phyloP scores from a whole-genome alignment of 495 filamentous ascomycete species.

The Amphirosellinia nigrospora region DNA sequence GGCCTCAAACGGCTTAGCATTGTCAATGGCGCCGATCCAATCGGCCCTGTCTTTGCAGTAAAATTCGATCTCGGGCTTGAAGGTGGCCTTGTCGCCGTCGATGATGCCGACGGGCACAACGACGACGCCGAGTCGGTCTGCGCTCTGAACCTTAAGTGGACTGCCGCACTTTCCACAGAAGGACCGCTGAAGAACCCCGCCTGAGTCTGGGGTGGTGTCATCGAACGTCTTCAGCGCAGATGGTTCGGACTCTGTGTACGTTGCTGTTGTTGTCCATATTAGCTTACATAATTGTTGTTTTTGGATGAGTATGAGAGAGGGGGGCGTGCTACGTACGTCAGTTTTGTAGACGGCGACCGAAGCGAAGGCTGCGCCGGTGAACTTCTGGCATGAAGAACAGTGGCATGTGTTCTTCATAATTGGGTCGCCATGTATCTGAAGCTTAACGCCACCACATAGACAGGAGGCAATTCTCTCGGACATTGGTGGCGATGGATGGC shows the following conservation, averaged over 20 bases:
- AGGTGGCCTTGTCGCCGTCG: conserved; percentile 25
- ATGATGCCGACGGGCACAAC: conserved; percentile 27
- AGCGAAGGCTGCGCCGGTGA: conserved; percentile 14
- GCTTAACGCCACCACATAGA: conserved; percentile 29
- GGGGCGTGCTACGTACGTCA: conserved; percentile 15
- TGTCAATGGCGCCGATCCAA: conserved; percentile 23
- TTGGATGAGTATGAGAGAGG: background rate
- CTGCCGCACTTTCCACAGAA: conserved; percentile 32
- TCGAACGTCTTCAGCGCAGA: conserved; percentile 20
- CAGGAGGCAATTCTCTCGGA: conserved; percentile 24
- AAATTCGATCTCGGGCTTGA: conserved; percentile 22
- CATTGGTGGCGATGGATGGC: conserved; percentile 5
- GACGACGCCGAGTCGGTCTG: background rate
- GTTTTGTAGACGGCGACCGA: conserved; percentile 6
- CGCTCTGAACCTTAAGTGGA: background rate
- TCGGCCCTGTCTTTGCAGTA: conserved; percentile 15
- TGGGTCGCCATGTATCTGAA: conserved; percentile 21
- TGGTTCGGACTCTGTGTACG: conserved; percentile 16
- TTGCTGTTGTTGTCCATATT: conserved; percentile 18
- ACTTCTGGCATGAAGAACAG: conserved; percentile 31
- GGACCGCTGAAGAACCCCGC: conserved; percentile 13
- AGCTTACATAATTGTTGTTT: background rate
- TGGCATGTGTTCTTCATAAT: conserved; percentile 25
- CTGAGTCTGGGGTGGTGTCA: conserved; percentile 24
- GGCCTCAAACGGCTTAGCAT: background rate